phyloP scores from a whole-genome alignment of 257 asterid genomes.

The Rubia yunnanensis region DNA sequence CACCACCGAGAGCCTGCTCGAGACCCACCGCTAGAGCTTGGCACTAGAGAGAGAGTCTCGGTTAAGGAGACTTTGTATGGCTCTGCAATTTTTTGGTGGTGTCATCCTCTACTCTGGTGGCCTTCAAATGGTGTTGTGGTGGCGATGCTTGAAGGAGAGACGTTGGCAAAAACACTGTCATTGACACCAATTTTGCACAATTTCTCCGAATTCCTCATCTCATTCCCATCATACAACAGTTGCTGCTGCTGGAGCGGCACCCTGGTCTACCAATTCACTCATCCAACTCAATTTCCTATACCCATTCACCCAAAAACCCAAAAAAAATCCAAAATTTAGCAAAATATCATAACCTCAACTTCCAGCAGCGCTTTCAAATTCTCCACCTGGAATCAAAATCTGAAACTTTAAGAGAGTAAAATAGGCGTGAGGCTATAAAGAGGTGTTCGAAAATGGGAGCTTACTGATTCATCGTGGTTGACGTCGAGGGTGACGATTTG shows the following conservation, averaged over 20 bases:
- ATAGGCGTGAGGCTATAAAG: neutral
- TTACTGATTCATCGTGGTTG: conserved; percentile 90
- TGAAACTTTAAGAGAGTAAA: neutral
- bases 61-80: no score
- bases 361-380: conserved; percentile 93
- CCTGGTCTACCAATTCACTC: conserved; percentile 43
- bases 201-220: conserved; percentile 69
- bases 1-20: no score
- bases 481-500: conserved; percentile 74
- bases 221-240: conserved; percentile 68
- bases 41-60: no score
- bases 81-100: no score
- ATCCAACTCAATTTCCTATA: conserved; percentile 2
- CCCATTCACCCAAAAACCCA: neutral
- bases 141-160: no score
- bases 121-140: no score
- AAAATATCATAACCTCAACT: conserved; percentile 68
- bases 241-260: conserved; percentile 86
- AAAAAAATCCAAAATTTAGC: neutral
- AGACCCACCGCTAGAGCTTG: no score
- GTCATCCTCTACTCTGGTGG: no score
- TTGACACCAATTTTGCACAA: conserved; percentile 59
- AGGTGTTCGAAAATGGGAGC: neutral
- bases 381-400: conserved; percentile 59
- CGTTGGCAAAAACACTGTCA: conserved; percentile 97